Conservation (phyloP, 495 filamentous ascomycete genomes). For the Xylaria flabelliformis region DNA sequence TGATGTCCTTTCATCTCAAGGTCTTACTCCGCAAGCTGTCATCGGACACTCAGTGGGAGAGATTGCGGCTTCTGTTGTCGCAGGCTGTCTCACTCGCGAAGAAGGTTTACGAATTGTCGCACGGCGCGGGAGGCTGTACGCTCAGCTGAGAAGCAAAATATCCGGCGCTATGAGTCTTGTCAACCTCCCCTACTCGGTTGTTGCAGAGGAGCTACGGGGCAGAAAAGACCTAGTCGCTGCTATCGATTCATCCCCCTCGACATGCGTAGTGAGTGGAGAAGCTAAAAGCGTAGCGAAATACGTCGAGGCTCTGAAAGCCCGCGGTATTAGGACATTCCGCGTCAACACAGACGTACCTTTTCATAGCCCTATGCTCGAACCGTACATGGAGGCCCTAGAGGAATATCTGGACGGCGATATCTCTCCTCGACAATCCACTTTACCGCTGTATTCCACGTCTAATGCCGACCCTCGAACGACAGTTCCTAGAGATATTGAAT, state of each 20-base stretch:
- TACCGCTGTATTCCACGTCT: constrained; percentile 49
- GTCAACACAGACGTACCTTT: constrained; percentile 15
- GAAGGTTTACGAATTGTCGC: constrained; percentile 28
- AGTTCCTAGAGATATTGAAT: constrained; percentile 30
- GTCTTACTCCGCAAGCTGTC: constrained; percentile 41
- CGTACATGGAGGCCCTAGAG: constrained; percentile 36
- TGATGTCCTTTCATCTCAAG: constrained; percentile 37
- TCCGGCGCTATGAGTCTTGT: constrained; percentile 48
- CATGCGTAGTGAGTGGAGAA: constrained; percentile 51
- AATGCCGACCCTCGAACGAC: constrained; percentile 32
- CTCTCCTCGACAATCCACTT: not conserved
- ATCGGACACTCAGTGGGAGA: constrained; percentile 57
- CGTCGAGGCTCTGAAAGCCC: constrained; percentile 40
- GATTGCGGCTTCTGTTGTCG: constrained; percentile 56
- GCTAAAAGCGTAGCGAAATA: constrained; percentile 34
- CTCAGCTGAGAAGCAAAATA: constrained; percentile 38
- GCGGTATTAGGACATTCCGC: constrained; percentile 24
- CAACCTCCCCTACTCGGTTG: constrained; percentile 36
- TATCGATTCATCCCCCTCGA: constrained; percentile 52
- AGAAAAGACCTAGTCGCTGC: constrained; percentile 40
- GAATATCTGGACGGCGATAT: constrained; percentile 27
- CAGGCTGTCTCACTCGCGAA: constrained; percentile 42
- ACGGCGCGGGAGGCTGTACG: constrained; percentile 31
- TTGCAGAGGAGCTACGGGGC: constrained; percentile 32
- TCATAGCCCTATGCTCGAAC: constrained; percentile 33